A percentile compares a stretch with the other conserved stretches of the same genome.
These are phyloP conservation scores for Tetrahymena borealis DNA, from an alignment of 73 alveolate genomes.

Conservation along the genomic window DNA sequence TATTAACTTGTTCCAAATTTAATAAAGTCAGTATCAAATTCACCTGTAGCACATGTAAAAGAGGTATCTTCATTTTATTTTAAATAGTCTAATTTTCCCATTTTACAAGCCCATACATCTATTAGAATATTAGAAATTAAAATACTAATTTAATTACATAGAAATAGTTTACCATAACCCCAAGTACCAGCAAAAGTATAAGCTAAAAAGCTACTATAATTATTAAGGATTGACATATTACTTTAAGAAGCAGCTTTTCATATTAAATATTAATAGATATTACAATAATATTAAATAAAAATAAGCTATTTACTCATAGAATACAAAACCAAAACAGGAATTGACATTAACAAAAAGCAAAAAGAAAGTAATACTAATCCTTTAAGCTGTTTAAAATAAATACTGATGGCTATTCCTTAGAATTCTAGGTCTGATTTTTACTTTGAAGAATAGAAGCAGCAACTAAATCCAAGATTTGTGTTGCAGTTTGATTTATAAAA, in stretches of 20 bases:
- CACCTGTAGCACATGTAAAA: neutral
- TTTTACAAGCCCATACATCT: neutral
- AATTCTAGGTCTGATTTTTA: neutral
- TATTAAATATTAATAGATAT: neutral
- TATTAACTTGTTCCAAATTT: neutral
- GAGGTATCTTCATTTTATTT: neutral
- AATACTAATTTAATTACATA: no score
- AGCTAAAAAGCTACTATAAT: neutral
- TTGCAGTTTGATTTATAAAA: neutral
- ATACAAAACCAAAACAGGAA: neutral
- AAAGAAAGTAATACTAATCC: neutral
- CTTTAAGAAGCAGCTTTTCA: neutral
- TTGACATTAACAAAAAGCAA: neutral
- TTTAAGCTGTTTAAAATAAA: neutral
- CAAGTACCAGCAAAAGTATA: neutral
- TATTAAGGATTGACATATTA: neutral
- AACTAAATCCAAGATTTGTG: neutral
- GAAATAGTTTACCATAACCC: neutral
- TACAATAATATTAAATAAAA: neutral
- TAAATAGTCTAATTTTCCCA: neutral
- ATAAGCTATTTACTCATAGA: neutral
- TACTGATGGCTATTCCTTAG: neutral
- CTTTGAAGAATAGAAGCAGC: neutral
- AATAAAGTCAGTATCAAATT: neutral
- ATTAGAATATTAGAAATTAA: no score